Conservation (phyloP, 768 basidiomycete species). For the Rhodocollybia butyracea region DNA sequence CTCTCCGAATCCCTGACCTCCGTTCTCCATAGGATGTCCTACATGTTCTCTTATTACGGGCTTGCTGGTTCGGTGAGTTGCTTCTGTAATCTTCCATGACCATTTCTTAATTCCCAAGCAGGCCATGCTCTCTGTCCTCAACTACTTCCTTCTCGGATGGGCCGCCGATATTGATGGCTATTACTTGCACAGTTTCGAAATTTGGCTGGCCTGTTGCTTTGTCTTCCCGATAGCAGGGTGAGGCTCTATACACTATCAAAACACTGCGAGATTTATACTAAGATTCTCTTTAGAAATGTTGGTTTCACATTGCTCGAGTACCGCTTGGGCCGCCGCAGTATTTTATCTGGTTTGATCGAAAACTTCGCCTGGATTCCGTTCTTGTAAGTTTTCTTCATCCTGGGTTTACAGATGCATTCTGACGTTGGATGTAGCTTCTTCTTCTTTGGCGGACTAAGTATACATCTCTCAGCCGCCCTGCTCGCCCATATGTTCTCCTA, state of each 20-base stretch:
- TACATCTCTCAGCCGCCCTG: conserved; percentile 63
- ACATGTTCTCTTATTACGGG: conserved; percentile 51
- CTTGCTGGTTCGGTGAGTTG: conserved; percentile 8
- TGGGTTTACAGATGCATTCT: neutral
- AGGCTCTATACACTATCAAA: too few relatives aligned
- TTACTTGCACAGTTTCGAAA: conserved; percentile 70
- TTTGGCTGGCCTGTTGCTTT: conserved; percentile 70
- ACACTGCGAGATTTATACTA: too few relatives aligned
- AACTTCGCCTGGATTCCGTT: conserved; percentile 68
- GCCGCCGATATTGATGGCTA: conserved; percentile 63
- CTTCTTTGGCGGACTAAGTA: conserved; percentile 74
- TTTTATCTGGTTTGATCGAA: conserved; percentile 50
- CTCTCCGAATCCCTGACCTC: neutral
- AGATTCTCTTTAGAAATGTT: too few relatives aligned
- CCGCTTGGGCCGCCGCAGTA: conserved; percentile 54
- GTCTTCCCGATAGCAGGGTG: conserved; percentile 70
- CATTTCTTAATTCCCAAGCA: conserved; percentile 61
- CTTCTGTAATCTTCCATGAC: neutral
- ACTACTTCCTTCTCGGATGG: conserved; percentile 68
- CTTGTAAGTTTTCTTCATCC: conserved; percentile 48
- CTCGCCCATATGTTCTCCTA: conserved; percentile 73
- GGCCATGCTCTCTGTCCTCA: conserved; percentile 58
- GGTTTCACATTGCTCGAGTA: conserved; percentile 69
- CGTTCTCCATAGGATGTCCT: conserved; percentile 39
- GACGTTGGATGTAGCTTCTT: conserved; percentile 49